Evolutionary conservation across 2,329 filamentous ascomycete species (phyloP).

Genomic region (Colletotrichum spaethianum): DNA sequence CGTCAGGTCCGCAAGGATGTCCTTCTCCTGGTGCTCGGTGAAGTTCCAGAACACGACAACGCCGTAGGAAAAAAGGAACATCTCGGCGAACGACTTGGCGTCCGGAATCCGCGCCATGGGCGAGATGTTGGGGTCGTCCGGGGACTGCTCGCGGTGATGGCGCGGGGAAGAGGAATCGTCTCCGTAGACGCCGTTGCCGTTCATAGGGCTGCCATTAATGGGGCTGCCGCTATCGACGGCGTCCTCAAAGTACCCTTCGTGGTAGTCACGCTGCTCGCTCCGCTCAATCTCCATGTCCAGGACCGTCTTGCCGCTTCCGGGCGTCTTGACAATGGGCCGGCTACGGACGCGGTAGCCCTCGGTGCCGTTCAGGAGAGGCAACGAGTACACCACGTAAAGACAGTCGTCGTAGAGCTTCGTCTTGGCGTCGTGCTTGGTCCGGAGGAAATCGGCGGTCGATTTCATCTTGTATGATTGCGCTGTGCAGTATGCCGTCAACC

Average conservation of each 20-base stretch:
- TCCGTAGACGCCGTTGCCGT: slow-evolving; percentile 46
- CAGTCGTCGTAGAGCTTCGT: slow-evolving; percentile 99
- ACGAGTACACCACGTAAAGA: slow-evolving; percentile 93
- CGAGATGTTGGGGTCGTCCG: slow-evolving; percentile 61
- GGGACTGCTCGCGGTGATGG: slow-evolving; percentile 45
- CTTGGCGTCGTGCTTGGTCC: slow-evolving; percentile 88
- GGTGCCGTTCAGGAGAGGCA: slow-evolving; percentile 86
- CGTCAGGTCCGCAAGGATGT: slow-evolving; percentile 93
- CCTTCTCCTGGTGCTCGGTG: slow-evolving; percentile 94
- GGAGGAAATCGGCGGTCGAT: slow-evolving; percentile 88
- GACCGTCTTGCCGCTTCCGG: slow-evolving; percentile 89
- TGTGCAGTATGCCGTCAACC: slow-evolving; percentile 96
- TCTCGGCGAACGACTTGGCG: slow-evolving; percentile 87
- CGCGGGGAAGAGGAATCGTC: slow-evolving; percentile 49
- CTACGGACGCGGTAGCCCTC: slow-evolving; percentile 92
- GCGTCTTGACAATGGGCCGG: slow-evolving; percentile 91
- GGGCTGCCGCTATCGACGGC: slow-evolving; percentile 67
- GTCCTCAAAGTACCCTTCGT: slow-evolving; percentile 91
- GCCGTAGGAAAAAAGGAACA: slow-evolving; percentile 97
- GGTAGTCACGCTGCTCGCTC: slow-evolving; percentile 89
- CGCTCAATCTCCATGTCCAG: slow-evolving; percentile 96
- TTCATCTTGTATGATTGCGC: slow-evolving; percentile 94
- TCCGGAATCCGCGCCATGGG: slow-evolving; percentile 75
- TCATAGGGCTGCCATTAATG: slow-evolving; percentile 51
- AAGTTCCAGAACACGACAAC: slow-evolving; percentile 99